A percentile compares a stretch with the other conserved stretches of the same genome.
phyloP scores from a whole-genome alignment of 106 monocot species.

The Allium cepa region DNA sequence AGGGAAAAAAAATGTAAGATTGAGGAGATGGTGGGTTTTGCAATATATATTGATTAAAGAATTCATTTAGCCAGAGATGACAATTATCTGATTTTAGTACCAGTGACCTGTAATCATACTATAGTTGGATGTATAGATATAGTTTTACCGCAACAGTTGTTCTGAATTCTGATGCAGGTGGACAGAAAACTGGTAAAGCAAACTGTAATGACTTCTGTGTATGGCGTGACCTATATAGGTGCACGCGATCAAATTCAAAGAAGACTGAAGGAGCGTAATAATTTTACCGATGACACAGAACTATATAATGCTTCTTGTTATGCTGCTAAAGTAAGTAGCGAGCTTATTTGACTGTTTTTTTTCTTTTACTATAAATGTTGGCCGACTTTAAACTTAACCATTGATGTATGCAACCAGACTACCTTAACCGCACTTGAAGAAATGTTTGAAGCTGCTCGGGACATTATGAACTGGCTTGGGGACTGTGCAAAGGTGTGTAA shows the following conservation, averaged over 20 bases:
- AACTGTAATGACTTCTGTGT: slow-evolving; percentile 99
- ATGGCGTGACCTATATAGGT: slow-evolving; percentile 96
- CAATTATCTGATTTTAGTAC: background rate
- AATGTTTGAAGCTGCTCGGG: slow-evolving; percentile 95
- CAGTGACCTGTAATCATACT: background rate
- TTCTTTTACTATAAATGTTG: background rate
- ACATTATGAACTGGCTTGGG: slow-evolving; percentile 97
- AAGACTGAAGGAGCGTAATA: slow-evolving; percentile 76
- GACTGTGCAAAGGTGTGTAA: slow-evolving; percentile 91
- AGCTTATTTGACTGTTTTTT: background rate
- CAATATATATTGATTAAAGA: too few species aligned
- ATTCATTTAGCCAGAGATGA: background rate
- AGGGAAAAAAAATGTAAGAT: background rate
- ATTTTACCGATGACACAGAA: slow-evolving; percentile 38
- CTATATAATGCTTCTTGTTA: slow-evolving; percentile 80
- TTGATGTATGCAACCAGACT: slow-evolving; percentile 26
- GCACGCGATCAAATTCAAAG: slow-evolving; percentile 96
- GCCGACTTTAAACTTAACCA: background rate
- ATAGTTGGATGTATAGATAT: background rate
- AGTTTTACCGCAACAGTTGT: slow-evolving; percentile 1
- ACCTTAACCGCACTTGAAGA: slow-evolving; percentile 85
- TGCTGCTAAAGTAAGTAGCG: slow-evolving; percentile 66
- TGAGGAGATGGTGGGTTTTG: too few species aligned
- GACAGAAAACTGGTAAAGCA: slow-evolving; percentile 99
- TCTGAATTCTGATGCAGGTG: slow-evolving; percentile 39